Base-by-base conservation (phyloP, 2,329 filamentous ascomycete species). In the Neophaeococcomyces mojaviensis region DNA sequence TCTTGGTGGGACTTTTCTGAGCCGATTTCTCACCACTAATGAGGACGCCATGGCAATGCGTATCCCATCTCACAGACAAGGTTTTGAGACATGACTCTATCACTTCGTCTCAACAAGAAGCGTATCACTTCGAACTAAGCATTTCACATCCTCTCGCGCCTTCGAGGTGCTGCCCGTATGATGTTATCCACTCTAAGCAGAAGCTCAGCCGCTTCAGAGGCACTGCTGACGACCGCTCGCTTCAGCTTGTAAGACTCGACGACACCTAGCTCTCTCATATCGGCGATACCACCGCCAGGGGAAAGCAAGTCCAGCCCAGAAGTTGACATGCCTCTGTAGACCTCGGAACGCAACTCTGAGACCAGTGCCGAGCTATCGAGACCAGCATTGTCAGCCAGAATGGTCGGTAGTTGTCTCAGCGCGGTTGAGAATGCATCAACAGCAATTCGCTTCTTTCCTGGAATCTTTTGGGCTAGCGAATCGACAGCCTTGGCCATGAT, bases 201-300 rank as follows among this genome's bases (percentile, higher is more conserved):
- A 55, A 97, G 74, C 86, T 98, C 92, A 55, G 92, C 89, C 52
- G 92, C 92, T 70, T 98, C 92, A 48, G 88, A 94, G 18, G 92
- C 92, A 51, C 88, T 95, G 44, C 86, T 94, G 42, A 98, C 92
- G 45, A 98, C 92, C n/a, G 92, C 92, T 64, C 81, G 84, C 79
- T 98, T 98, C 64, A 98, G 72, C 77, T 98, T 98, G 76, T 96
- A 97, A 67, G 88, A 94, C 72, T 98, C 92, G 56, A 98, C 84
- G 22, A 98, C 89, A 36, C 92, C 92, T 39, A 94, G 65, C 59
- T 98, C 88, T 44, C 90, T 79, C 92, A 98, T 98, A 62, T 98
- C 92, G 10, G 87, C 78, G 60, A 98, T 88, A 36, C 88, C 89
- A 49, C 92, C 92, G 33, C 92, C 90, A 2, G 90, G 89, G 1